Base-by-base conservation (phyloP, 768 basidiomycete genomes). In the Daedaleopsis nitida region DNA sequence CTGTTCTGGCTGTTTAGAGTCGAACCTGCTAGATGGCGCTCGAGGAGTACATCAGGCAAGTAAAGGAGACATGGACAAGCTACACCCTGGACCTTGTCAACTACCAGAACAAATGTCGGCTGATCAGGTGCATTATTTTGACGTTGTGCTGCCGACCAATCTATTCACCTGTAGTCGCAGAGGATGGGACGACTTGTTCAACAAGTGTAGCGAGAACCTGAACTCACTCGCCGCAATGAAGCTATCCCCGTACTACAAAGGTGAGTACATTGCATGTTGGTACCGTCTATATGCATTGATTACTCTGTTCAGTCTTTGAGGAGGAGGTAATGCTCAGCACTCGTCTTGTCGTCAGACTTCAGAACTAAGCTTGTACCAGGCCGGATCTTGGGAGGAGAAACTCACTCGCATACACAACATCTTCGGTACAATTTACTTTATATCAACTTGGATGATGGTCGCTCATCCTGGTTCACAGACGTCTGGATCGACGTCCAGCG, bases 401-500 rank as follows among this genome's bases (percentile, higher is more conserved):
- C 83, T 98, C 17, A 98, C 98, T 74, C 85, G 95, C 42, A 90
- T 98, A 39, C 96, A 98, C 68, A 95, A 97, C 35, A 83, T 99
- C 11, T 98, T 99, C 70, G 96, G 92, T 92, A 62, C 68, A 81
- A 11, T 42, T 9, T n/a, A 14, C 1, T 1, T 23, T 17, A 11
- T 27, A 45, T 48, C 24, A 52, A 51, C 24, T 12, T n/a, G n/a
- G 16, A n/a, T 7, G 11, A 43, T 37, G 37, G 1, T n/a, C 10
- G 24, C 55, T 73, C 48, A 70, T n/a, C 21, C 23, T 34, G 3
- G 14, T 11, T 2, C 16, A 24, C 65, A 94, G 93, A 99, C 75
- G 91, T 98, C 39, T 99, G 97, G 97, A 97, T 99, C 66, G 97
- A 99, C 68, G 97, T 99, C 16, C 97, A 99, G 68, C 87, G 97